phyloP scores from a whole-genome alignment of 176 grass and related monocot genomes.

The Oryza punctata region DNA sequence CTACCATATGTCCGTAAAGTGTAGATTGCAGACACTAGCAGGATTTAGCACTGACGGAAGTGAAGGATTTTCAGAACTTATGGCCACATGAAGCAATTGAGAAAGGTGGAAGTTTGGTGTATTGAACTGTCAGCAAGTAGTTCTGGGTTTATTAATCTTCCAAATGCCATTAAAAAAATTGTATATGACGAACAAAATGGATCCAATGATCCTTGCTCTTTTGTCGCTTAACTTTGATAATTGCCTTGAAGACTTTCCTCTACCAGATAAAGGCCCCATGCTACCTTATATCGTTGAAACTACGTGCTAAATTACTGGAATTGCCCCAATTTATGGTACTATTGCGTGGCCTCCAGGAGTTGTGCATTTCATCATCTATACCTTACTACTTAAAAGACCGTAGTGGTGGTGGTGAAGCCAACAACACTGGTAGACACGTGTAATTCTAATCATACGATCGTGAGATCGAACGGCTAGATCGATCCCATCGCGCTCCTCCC shows the following conservation, averaged over 20 bases:
- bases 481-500: too few relatives aligned
- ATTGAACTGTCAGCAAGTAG: neutral
- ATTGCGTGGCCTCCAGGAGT: neutral
- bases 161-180: conserved; percentile 3
- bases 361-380: conserved; percentile 4
- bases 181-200: too few relatives aligned
- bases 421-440: too few relatives aligned
- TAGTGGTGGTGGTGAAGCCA: too few relatives aligned
- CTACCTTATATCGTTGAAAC: neutral
- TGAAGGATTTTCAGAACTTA: conserved; percentile 4
- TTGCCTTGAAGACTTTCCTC: too few relatives aligned
- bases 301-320: neutral
- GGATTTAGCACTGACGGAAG: neutral
- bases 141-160: neutral
- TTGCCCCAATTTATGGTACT: neutral
- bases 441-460: too few relatives aligned
- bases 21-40: conserved; percentile 12
- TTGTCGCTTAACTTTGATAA: too few relatives aligned
- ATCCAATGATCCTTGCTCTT: too few relatives aligned
- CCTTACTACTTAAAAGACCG: too few relatives aligned
- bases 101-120: conserved; percentile 4
- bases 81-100: neutral
- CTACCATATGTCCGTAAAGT: neutral
- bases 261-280: neutral
- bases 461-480: too few relatives aligned